Evolutionary conservation across 2,329 filamentous ascomycete genomes (phyloP), one percentile per base, ranked within the genome.

Genomic region (Fusarium buharicum): DNA sequence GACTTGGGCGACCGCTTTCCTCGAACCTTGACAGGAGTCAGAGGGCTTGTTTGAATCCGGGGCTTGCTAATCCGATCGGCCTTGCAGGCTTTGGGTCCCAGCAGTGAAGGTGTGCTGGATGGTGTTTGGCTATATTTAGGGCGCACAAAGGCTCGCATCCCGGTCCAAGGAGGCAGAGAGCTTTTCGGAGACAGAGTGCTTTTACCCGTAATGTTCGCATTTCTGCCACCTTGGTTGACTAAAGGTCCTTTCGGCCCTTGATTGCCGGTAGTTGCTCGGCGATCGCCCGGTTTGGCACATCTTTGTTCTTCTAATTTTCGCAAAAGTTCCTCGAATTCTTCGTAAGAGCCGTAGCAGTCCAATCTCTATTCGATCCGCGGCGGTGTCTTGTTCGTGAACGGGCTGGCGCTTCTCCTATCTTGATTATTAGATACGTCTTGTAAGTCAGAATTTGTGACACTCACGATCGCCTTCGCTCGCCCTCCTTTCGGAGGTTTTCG

Each of bases 401-500:
- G 76, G 59, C 76, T 78, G 34, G 76, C 70, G 58, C 76, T 78
- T 55, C 75, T 70, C 62, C 76, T 78, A 62, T 47, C 45, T 67
- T 59, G 38, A 36, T 16, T 50, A 52, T 70, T 58, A 70, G 68
- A 56, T 36, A 55, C 41, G 24, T 50, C n/a, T 18, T 11, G 8
- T 6, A 33, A 24, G 16, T 14, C 8, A 24, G 0, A 2, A 7
- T 10, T 20, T 12, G 11, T 7, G 13, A 30, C 13, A 86, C 90
- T 82, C 80, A 93, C 89, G 90, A 92, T 81, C 89, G 83, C 73
- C 93, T 85, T 67, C 91, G 84, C 76, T 96, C 91, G 18, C 91
- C 94, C 75, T 97, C 93, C 75, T 93, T 93, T 57, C 93, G 86
- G 71, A 96, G 85, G 31, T 83, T 88, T 69, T 97, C 92, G 64